Percentiles rank a stretch among this genome's conserved stretches.
Evolutionary conservation across 2,329 filamentous ascomycete genomes (phyloP).

Genomic region (Neospermospora avenae): DNA sequence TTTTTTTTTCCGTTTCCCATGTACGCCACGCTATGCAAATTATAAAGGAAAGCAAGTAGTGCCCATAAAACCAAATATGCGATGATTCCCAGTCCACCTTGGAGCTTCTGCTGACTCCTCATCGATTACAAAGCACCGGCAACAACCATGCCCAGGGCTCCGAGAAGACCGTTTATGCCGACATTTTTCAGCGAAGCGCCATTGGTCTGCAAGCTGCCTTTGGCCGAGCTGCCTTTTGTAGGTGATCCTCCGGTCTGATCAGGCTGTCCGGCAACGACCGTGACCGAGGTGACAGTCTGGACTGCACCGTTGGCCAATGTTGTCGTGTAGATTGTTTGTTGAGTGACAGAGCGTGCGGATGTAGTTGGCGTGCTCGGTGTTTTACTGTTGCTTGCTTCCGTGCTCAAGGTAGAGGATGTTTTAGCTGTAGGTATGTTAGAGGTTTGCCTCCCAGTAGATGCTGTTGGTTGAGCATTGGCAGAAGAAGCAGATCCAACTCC

Average conservation of each 20-base stretch:
- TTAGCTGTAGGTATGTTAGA: slow-evolving; percentile 16
- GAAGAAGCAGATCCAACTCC: not conserved
- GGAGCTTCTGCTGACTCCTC: not conserved
- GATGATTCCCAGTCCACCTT: slow-evolving; percentile 3
- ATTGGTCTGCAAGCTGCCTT: slow-evolving; percentile 29
- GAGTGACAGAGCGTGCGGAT: slow-evolving; percentile 20
- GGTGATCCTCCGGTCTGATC: slow-evolving; percentile 11
- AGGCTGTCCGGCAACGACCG: slow-evolving; percentile 26
- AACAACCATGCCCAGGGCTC: slow-evolving; percentile 24
- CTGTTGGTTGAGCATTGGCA: slow-evolving; percentile 4
- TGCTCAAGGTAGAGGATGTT: slow-evolving; percentile 9
- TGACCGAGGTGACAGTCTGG: slow-evolving; percentile 27
- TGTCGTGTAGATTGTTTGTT: slow-evolving; percentile 29
- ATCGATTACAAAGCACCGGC: slow-evolving; percentile 22
- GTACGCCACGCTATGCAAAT: slow-evolving; percentile 26
- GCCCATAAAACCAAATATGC: slow-evolving; percentile 15
- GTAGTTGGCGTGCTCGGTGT: slow-evolving; percentile 6
- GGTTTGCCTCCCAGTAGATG: slow-evolving; percentile 1
- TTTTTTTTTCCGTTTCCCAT: slow-evolving; percentile 11
- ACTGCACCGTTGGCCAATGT: slow-evolving; percentile 27
- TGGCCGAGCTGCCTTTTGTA: slow-evolving; percentile 14
- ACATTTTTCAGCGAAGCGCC: slow-evolving; percentile 16
- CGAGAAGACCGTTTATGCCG: slow-evolving; percentile 24
- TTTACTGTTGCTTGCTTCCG: slow-evolving; percentile 8
- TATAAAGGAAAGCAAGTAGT: slow-evolving; percentile 7